A percentile compares a stretch with the other conserved stretches of the same genome.
These are phyloP conservation scores for Xylariomycetidae sp. DNA, from an alignment of 2,329 filamentous ascomycete species.

Conservation along the genomic window DNA sequence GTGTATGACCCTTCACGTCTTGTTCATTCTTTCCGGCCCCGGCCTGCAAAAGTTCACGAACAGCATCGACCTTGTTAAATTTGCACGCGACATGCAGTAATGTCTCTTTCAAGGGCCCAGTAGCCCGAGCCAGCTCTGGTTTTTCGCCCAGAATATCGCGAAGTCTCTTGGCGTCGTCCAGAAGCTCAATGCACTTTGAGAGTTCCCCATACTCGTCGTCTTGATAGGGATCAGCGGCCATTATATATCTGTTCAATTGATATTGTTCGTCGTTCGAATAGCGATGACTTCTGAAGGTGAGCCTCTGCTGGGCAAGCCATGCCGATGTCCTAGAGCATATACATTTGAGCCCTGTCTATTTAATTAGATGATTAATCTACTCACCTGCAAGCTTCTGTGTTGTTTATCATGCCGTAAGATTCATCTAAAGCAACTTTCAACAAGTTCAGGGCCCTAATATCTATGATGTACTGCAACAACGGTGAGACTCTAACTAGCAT, in stretches of 20 bases:
- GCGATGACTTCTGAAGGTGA: neutral
- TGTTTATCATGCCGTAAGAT: no score
- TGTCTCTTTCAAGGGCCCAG: neutral
- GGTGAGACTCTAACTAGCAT: no score
- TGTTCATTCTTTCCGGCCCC: neutral
- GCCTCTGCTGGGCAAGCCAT: no score
- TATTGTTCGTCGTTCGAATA: neutral
- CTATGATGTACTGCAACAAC: no score
- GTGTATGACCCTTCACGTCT: neutral
- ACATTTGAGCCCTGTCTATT: no score
- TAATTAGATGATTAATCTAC: no score
- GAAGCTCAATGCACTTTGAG: neutral
- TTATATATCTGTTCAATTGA: no score
- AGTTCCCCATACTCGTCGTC: neutral
- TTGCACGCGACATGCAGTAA: conserved; percentile 6
- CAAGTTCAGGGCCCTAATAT: no score
- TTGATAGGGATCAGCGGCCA: neutral
- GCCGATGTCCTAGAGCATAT: no score
- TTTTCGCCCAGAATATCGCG: neutral
- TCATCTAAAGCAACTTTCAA: no score
- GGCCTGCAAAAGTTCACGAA: neutral
- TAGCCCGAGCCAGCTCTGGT: conserved; percentile 2
- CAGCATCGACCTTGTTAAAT: neutral
- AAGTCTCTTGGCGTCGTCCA: conserved; percentile 1
- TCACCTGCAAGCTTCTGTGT: no score